Evolutionary conservation across 257 asterid species (phyloP), one percentile per base, ranked within the genome.

Genomic region (Schizonepeta tenuifolia): DNA sequence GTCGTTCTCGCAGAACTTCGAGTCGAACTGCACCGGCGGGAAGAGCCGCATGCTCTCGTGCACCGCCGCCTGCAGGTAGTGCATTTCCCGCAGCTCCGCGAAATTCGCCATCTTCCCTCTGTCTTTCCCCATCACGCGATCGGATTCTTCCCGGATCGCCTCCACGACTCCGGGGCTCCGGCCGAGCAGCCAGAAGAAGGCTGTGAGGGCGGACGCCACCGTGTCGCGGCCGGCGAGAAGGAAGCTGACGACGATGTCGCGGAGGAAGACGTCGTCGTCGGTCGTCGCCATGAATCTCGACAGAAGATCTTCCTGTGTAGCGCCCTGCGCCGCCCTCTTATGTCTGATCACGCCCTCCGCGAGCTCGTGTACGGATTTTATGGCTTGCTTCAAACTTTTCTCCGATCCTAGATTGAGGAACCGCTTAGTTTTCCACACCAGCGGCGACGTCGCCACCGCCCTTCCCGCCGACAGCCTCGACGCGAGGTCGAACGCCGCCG

Each of bases 11-110:
- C 95, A 80, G 36, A 86, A 89, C 66, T 92, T 92, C 0, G 97
- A 92, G 69, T 92, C 97, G 38, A 92, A 86, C 51, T 92, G 96
- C 49, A 92, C 96, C 0, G 97, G 97, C 1, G 97, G 97, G 60
- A 77, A 89, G 1, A 92, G 69, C 26, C 96, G 70, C 82, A 89
- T 80, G 75, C 89, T 80, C 83, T 92, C 96, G 73, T 86, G 86
- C 20, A 88, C 77, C 18, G 90, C 87, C 11, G 93, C 96, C 21
- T 90, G 87, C 33, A 92, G 61, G 64, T 79, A 76, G 24, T 79
- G 84, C 80, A 76, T 73, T 41, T 73, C 66, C 7, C 72, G 65
- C n/a, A 82, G 20, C 47, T 66, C 21, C 0, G 64, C 9, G 26
- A 76, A 72, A 1, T 14, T 58, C 17, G 26, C 75, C 9, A 13